These are phyloP conservation scores for Pythium sp. DNA, from an alignment of 352 stramenopile genomes.

Conservation along the genomic window DNA sequence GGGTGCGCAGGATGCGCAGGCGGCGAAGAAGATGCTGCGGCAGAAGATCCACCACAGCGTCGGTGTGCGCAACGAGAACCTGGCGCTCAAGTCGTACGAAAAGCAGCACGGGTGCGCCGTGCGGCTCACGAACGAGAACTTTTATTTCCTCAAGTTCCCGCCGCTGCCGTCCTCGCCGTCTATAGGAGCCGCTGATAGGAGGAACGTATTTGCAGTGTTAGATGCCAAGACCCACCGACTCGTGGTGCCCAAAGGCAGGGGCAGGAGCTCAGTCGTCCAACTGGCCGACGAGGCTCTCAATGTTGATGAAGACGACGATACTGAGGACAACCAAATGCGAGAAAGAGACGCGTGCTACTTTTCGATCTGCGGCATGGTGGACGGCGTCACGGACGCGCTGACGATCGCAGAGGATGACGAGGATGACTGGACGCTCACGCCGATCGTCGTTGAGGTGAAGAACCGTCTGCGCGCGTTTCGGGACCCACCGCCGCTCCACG, in stretches of 20 bases:
- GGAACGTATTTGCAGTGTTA: slow-evolving; percentile 28
- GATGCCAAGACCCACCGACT: slow-evolving; percentile 23
- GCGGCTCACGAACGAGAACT: slow-evolving; percentile 63
- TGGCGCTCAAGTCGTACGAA: slow-evolving; percentile 66
- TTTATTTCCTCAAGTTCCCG: slow-evolving; percentile 68
- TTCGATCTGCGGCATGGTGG: slow-evolving; percentile 81
- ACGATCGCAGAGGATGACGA: slow-evolving; percentile 35
- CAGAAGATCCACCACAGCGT: slow-evolving; percentile 68
- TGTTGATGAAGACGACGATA: slow-evolving; percentile 1
- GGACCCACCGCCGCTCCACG: slow-evolving; percentile 57
- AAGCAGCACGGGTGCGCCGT: slow-evolving; percentile 51
- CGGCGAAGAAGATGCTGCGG: slow-evolving; percentile 38
- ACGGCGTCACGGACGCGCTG: slow-evolving; percentile 62
- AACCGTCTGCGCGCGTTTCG: slow-evolving; percentile 67
- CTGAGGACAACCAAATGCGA: slow-evolving; percentile 1
- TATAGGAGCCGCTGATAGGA: background rate
- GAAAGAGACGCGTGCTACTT: slow-evolving; percentile 33
- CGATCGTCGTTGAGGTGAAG: slow-evolving; percentile 75
- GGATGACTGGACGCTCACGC: slow-evolving; percentile 59
- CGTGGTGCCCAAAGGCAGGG: slow-evolving; percentile 1
- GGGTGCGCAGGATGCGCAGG: slow-evolving; percentile 29
- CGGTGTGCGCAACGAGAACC: slow-evolving; percentile 61
- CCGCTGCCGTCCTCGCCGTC: background rate
- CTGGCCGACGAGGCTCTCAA: background rate
- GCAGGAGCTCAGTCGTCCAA: background rate